phyloP scores from a whole-genome alignment of 345 rosid species.

The Linum lewisii region DNA sequence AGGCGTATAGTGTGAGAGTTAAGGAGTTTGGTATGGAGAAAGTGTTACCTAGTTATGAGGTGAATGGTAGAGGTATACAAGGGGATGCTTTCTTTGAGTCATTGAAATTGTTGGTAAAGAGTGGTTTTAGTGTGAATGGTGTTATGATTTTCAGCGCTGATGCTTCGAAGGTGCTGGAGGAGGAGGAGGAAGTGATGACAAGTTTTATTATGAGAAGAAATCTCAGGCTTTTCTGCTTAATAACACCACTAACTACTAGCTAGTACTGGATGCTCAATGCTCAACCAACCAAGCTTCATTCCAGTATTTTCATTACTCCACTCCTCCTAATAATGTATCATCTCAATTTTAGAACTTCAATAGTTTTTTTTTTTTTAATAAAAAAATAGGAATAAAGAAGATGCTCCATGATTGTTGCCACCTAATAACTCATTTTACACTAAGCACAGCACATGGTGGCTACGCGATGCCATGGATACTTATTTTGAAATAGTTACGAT shows the following conservation, averaged over 20 bases:
- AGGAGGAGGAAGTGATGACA: neutral
- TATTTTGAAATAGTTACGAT: too few relatives aligned
- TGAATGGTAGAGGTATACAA: conserved; percentile 50
- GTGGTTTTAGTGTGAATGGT: conserved; percentile 37
- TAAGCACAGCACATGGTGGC: too few relatives aligned
- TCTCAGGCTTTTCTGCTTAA: conserved; percentile 47
- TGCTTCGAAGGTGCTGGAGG: conserved; percentile 19
- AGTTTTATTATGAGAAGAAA: conserved; percentile 37
- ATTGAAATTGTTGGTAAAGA: conserved; percentile 25
- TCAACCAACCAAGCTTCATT: too few relatives aligned
- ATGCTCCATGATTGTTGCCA: too few relatives aligned
- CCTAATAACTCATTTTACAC: too few relatives aligned
- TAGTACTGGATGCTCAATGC: too few relatives aligned
- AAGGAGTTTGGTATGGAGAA: conserved; percentile 28
- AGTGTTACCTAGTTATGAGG: conserved; percentile 50
- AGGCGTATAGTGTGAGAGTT: conserved; percentile 24
- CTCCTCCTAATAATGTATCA: too few relatives aligned
- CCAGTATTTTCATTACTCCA: too few relatives aligned
- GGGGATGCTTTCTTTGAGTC: conserved; percentile 48
- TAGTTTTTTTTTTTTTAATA: too few relatives aligned
- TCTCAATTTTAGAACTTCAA: too few relatives aligned
- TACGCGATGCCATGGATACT: too few relatives aligned
- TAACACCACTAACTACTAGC: neutral
- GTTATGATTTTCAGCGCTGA: conserved; percentile 57
- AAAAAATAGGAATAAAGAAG: too few relatives aligned